These are phyloP conservation scores for Quercus wislizeni DNA, from an alignment of 306 rosid species.

Conservation along the genomic window DNA sequence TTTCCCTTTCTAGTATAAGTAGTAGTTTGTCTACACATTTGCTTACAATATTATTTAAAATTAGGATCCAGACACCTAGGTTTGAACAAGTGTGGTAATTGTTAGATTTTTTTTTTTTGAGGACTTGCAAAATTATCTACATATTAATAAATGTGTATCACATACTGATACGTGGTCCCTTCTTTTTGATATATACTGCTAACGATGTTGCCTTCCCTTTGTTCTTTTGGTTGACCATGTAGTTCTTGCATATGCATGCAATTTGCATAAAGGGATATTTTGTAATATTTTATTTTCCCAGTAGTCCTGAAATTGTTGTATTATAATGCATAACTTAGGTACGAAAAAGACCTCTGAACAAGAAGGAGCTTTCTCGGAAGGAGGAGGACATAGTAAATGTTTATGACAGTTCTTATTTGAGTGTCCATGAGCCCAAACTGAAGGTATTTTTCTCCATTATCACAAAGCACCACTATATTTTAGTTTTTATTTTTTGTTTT, in stretches of 20 bases:
- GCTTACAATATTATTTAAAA: neutral
- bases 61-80: neutral
- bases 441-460: slow-evolving; percentile 55
- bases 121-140: neutral
- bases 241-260: neutral
- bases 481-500: too few species aligned
- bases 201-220: neutral
- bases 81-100: neutral
- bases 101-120: neutral
- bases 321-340: slow-evolving; percentile 53
- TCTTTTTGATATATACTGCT: neutral
- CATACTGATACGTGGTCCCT: neutral
- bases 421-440: slow-evolving; percentile 87
- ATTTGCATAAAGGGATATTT: slow-evolving; percentile 3
- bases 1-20: neutral
- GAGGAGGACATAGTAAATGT: slow-evolving; percentile 92
- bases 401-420: slow-evolving; percentile 58
- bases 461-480: slow-evolving; percentile 8
- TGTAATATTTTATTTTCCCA: neutral
- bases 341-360: slow-evolving; percentile 94
- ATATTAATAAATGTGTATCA: neutral
- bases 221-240: neutral
- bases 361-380: slow-evolving; percentile 90
- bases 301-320: neutral
- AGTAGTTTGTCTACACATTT: neutral